Base-by-base conservation (phyloP, 257 asterid genomes). In the Parsonsia alboflavescens region DNA sequence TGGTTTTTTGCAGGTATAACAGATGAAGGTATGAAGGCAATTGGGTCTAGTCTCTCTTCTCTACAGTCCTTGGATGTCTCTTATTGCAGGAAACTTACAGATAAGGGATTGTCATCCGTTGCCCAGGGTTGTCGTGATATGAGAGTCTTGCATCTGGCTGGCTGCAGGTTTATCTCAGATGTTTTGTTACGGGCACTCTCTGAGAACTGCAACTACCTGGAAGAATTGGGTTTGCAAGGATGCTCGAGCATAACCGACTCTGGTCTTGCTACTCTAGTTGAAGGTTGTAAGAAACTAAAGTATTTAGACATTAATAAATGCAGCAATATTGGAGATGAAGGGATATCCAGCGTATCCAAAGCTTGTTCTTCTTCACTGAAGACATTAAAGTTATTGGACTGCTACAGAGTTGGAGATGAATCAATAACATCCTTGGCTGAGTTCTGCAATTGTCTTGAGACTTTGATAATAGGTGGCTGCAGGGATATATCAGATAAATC, bases 381-480 rank as follows among this genome's bases (percentile, higher is more conserved):
- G 68, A 89, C 93, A 15, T 80, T 94, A 64, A 92, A 90, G 84
- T 70, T 92, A 75, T 82, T 90, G 62, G 99, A 92, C 80, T 94
- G 99, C 87, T 85, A 76, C 82, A 86, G 78, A 79, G 87, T 90
- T 72, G 93, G 97, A 59, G 96, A 94, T 76, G 91, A 78, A 36
- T 87, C 96, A 2, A 76, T 94, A 46, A 41, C 84, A 28, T 85
- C 88, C 73, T 73, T 94, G 80, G 88, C 97, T 70, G 78, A 76
- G 63, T 46, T 79, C 84, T 94, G 97, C 86, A 83, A 75, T 42
- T 81, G 83, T 78, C 88, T 94, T 2, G 96, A 89, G 86, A 86
- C 89, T 2, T 89, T 94, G 2, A 69, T 85, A 24, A 89, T 92
- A 75, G 99, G 99, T 70, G 99, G 99, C 39, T 92, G 99, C 77